These are phyloP conservation scores for Phytophthora fragariae DNA, from an alignment of 352 stramenopile genomes.

Conservation along the genomic window DNA sequence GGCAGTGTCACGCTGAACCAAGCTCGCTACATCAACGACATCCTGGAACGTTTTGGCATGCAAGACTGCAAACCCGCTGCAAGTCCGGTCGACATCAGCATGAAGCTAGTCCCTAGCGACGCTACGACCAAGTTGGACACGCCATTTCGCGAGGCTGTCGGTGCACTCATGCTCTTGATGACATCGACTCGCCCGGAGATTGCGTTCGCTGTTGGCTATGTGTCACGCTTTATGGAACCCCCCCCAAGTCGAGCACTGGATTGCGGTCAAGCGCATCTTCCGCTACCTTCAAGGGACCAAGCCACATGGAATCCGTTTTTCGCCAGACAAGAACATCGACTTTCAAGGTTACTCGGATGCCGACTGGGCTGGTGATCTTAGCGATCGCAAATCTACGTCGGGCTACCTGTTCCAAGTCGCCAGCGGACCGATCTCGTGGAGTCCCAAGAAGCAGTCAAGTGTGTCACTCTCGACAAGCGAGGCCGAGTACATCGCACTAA, in stretches of 20 bases:
- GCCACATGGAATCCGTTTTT: too few relatives aligned
- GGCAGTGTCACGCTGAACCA: conserved; percentile 11
- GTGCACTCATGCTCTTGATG: conserved; percentile 34
- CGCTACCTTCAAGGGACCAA: too few relatives aligned
- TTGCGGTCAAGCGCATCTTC: too few relatives aligned
- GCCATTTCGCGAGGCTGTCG: conserved; percentile 21
- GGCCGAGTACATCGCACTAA: conserved; percentile 17
- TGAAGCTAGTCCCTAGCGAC: conserved; percentile 9
- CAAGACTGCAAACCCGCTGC: conserved; percentile 6
- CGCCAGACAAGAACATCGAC: too few relatives aligned
- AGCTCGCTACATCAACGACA: conserved; percentile 9
- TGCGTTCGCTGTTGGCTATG: conserved; percentile 20
- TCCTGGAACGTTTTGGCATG: conserved; percentile 21
- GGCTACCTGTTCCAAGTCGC: conserved; percentile 8
- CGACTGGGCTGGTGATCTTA: conserved; percentile 18
- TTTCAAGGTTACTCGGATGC: conserved; percentile 21
- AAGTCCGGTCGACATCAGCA: conserved; percentile 10
- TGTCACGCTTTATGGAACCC: conserved; percentile 34
- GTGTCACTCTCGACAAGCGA: conserved; percentile 27
- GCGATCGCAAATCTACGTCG: conserved; percentile 21
- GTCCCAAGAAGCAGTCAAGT: conserved; percentile 21
- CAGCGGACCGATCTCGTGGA: conserved; percentile 9
- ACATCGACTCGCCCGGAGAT: conserved; percentile 28
- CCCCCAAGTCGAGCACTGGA: too few relatives aligned
- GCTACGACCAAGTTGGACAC: conserved; percentile 13